Evolutionary conservation across 2,329 filamentous ascomycete genomes (phyloP), one percentile per base, ranked within the genome.

Genomic region (Volutella citrinella): DNA sequence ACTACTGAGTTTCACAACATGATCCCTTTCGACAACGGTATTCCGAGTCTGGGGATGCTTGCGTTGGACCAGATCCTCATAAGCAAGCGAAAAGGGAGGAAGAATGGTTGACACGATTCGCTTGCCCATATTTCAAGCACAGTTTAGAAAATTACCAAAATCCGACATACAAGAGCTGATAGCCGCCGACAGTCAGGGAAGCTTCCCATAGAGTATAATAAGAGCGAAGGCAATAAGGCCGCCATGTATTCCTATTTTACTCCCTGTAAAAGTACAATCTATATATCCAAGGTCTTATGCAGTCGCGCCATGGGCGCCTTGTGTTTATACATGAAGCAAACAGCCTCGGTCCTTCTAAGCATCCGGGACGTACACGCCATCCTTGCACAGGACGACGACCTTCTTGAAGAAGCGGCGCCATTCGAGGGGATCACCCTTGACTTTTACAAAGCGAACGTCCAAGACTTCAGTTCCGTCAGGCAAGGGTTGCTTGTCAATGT

Each of bases 391-490:
- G 44, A 94, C 72, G 19, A 87, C 87, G n/a, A 96, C 78, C 61
- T 88, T 90, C 66, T 98, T 98, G 72, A 98, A 98, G 59, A 98
- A 88, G 20, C 93, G 73, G 41, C 93, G 78, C 93, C 94, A 98
- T 67, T 97, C 91, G 30, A 98, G 66, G 6, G 93, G 93, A 67
- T 98, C 93, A 6, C 93, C 93, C 66, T 95, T 96, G 34, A 87
- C 76, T 66, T 98, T 98, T 47, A 94, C 78, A 57, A 98, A 97
- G 32, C 88, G 76, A 18, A 96, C 86, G 60, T 96, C 90, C 16
- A 90, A 73, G 19, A 91, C 63, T 41, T 85, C 82, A 46, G 64
- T 65, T 9, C 67, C 67, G 34, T 72, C 69, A 3, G 66, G 75
- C 45, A 83, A 72, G 25, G 63, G 58, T 55, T 78, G 78, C 61